These are phyloP conservation scores for Nyctanthes arbortristis DNA, from an alignment of 257 asterid genomes.

Conservation along the genomic window DNA sequence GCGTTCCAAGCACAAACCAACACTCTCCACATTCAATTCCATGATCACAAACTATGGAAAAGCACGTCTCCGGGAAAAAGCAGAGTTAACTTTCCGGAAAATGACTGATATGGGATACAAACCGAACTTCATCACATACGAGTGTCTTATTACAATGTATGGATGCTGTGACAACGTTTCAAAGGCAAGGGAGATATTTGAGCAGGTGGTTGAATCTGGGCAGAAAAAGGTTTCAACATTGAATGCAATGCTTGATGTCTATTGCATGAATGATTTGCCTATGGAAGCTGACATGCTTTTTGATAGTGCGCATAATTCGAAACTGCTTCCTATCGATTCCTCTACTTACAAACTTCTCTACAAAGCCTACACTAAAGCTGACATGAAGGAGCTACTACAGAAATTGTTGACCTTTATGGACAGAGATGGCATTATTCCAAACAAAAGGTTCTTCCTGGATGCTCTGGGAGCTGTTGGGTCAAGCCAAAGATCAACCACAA, in stretches of 20 bases:
- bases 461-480: conserved; percentile 76
- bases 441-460: conserved; percentile 81
- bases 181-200: conserved; percentile 78
- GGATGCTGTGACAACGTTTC: conserved; percentile 78
- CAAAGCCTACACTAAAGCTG: conserved; percentile 83
- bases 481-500: conserved; percentile 36
- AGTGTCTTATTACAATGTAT: conserved; percentile 74
- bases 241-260: conserved; percentile 88
- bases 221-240: conserved; percentile 78
- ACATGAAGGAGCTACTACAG: conserved; percentile 67
- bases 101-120: conserved; percentile 78
- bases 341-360: conserved; percentile 85
- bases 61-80: conserved; percentile 84
- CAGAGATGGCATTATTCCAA: conserved; percentile 79
- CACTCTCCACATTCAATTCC: conserved; percentile 83
- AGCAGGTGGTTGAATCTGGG: conserved; percentile 49
- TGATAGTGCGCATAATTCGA: conserved; percentile 46
- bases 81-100: conserved; percentile 54
- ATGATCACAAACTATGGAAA: conserved; percentile 94
- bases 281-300: conserved; percentile 76
- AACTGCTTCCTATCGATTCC: conserved; percentile 48
- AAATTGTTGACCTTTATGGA: conserved; percentile 71
- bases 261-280: conserved; percentile 75
- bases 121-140: conserved; percentile 82
- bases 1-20: conserved; percentile 80